Conservation (phyloP, 208 protist species). For the Acanthamoeba triangularis region DNA sequence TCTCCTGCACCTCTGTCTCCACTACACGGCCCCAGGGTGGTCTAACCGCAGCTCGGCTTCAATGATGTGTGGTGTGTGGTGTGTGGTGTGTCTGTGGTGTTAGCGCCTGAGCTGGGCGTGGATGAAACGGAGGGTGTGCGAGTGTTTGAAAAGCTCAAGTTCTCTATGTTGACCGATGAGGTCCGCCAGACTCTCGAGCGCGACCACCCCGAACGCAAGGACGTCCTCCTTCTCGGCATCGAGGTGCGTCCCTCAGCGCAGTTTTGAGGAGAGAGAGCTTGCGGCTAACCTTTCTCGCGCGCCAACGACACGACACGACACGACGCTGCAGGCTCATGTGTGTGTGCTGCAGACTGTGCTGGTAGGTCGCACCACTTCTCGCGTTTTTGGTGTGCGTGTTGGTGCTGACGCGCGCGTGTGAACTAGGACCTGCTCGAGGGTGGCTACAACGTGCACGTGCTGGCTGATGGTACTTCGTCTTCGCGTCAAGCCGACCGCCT, state of each 20-base stretch:
- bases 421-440: conserved; percentile 30
- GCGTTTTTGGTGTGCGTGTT: neutral
- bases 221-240: conserved; percentile 59
- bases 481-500: conserved; percentile 30
- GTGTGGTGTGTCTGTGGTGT: neutral
- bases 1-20: neutral
- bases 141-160: conserved; percentile 60
- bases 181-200: neutral
- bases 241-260: neutral
- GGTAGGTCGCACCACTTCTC: neutral
- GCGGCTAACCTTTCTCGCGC: neutral
- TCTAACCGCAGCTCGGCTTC: too few relatives aligned
- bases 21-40: too few relatives aligned
- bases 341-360: conserved; percentile 65
- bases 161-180: conserved; percentile 69
- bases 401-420: too few relatives aligned
- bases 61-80: neutral
- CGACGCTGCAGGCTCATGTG: conserved; percentile 19
- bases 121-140: neutral
- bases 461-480: conserved; percentile 57
- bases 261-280: neutral
- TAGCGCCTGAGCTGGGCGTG: conserved; percentile 12
- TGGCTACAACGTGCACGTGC: conserved; percentile 53
- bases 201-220: conserved; percentile 54
- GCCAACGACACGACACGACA: neutral